Evolutionary conservation across 805 yeast species (phyloP), one percentile per base, ranked within the genome.

Genomic region (Candida sonorensis): DNA sequence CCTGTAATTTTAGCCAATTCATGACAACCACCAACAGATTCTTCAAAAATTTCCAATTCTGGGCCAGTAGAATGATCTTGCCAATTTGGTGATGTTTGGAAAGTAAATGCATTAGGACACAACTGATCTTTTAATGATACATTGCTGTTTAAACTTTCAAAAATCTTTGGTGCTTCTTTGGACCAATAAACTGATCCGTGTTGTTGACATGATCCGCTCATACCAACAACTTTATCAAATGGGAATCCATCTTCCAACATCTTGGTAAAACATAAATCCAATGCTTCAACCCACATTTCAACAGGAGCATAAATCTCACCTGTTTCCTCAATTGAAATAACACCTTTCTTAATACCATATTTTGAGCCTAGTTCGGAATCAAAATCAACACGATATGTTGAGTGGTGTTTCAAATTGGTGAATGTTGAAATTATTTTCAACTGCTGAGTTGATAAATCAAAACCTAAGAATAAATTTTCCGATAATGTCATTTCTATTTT

Each of bases 101-200:
- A 67, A 2, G 90, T 64, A 42, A 84, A 79, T 2, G 81, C 80
- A 1, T 44, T 44, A 3, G 66, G 66, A 14, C 47, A 44, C 23
- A 82, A 46, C 40, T 71, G 82, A 2, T 61, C 66, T 23, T 62
- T 51, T 30, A 83, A 59, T 2, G 62, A 37, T 10, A 47, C 30
- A 4, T 43, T 37, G 0, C 49, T 17, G 1, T 62, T 42, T 35
- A 82, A 57, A 0, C 45, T 37, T 1, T 38, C 26, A 31, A 86
- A 61, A 3, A 65, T 40, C 0, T 42, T 38, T 2, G 57, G 53
- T 1, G 83, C 78, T 7, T 59, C 44, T 4, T 55, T 16, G 1
- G 84, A 67, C 90, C 94, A 84, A 50, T 65, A 87, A 2, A 88
- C 87, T 2, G 94, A 81, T 0, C 95, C 96, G 50, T 87, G 96